Base-by-base conservation (phyloP, 495 filamentous ascomycete genomes). In the Aspergillus asperescens region DNA sequence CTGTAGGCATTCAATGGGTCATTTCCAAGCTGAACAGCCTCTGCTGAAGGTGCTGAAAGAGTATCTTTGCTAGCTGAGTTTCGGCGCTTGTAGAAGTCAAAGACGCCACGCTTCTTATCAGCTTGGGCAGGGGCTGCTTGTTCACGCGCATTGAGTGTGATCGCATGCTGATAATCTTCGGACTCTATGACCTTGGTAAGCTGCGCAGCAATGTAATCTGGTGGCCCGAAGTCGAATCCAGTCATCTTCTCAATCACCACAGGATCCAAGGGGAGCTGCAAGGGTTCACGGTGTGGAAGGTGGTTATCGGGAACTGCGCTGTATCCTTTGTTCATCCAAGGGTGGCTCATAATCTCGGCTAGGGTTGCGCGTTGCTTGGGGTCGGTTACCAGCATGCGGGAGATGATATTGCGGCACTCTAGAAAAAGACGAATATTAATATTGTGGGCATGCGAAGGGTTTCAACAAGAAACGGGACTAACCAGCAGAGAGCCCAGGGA, bases 251-350 rank as follows among this genome's bases (percentile, higher is more conserved):
- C 75, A 48, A 97, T 82, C 12, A 96, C 84, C 37, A 85, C 81
- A 0, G 80, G 75, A 64, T 99, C 92, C 20, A 99, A 73, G 1
- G 94, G 90, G 22, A 95, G 73, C 37, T 86, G 80, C 23, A 99
- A 63, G 27, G 93, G 90, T 56, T 96, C 91, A 24, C 93, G 85
- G 34, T 74, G 67, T 10, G 92, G 89, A 1, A 99, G 78, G 53
- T 86, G 86, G 59, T 96, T 99, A 41, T 99, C 93, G 15, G 92
- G 92, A 31, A 90, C 82, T 4, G 76, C 77, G 56, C 75, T 83
- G 66, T 90, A 96, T 16, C 91, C 90, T 70, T 99, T 99, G 41
- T 86, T 86, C 78, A 97, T 90, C 93, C 93, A 99, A 4, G 93
- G 89, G 64, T 99, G 94, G 58, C 80, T 88, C 82, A 97, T 88